Conservation (phyloP, 2,329 filamentous ascomycete species). For the Cercospora citrullina region DNA sequence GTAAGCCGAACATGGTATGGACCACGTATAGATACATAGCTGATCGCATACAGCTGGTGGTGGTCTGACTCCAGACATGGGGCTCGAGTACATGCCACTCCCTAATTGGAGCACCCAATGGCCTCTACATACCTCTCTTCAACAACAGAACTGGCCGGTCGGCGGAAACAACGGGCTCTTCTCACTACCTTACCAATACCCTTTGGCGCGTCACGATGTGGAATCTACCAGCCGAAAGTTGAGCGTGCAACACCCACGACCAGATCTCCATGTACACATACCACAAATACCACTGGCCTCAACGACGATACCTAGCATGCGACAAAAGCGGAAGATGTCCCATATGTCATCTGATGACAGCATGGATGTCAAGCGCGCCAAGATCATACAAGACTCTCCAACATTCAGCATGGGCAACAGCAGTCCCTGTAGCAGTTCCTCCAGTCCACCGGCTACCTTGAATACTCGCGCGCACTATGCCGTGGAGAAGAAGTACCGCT, state of each 20-base stretch:
- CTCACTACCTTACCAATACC: neutral
- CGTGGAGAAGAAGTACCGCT: conserved; percentile 36
- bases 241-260: neutral
- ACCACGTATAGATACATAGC: neutral
- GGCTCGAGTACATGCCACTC: conserved; percentile 7
- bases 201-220: neutral
- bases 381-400: conserved; percentile 2
- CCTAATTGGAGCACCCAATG: conserved; percentile 6
- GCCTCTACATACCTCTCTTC: neutral
- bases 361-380: conserved; percentile 5
- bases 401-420: conserved; percentile 1
- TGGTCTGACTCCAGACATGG: conserved; percentile 7
- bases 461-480: conserved; percentile 42
- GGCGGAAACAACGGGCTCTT: neutral
- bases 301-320: neutral
- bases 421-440: conserved; percentile 8
- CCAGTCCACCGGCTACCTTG: conserved; percentile 1
- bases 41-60: conserved; percentile 7
- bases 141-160: neutral
- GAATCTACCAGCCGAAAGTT: neutral
- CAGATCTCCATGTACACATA: neutral
- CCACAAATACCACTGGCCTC: neutral
- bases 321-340: conserved; percentile 16
- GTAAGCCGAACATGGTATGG: neutral
- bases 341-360: neutral